Conservation (phyloP, 441 rosid species). For the Gossypium aridum region DNA sequence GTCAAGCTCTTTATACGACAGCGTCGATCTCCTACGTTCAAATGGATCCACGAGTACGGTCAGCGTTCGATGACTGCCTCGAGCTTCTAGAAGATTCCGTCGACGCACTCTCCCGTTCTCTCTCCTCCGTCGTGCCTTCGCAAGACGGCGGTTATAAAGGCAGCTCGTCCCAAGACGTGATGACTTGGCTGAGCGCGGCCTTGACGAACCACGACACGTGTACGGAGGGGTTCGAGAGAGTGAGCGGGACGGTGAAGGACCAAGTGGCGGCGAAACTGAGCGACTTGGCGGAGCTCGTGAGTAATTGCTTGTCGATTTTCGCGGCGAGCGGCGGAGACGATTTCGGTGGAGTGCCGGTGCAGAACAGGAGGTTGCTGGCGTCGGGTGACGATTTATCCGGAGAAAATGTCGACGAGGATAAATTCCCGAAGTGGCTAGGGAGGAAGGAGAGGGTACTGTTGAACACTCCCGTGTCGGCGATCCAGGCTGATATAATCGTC, state of each 20-base stretch:
- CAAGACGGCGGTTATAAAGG: background rate
- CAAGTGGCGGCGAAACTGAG: conserved; percentile 41
- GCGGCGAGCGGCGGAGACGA: conserved; percentile 43
- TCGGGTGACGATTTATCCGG: conserved; percentile 7
- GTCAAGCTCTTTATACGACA: conserved; percentile 60
- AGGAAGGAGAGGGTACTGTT: conserved; percentile 56
- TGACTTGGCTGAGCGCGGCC: conserved; percentile 95
- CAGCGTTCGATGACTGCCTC: conserved; percentile 82
- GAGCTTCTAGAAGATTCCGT: conserved; percentile 85
- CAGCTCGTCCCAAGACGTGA: conserved; percentile 49
- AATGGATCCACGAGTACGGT: conserved; percentile 56
- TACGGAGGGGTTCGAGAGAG: conserved; percentile 61
- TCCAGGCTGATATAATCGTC: conserved; percentile 77
- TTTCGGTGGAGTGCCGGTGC: conserved; percentile 70
- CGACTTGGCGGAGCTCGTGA: conserved; percentile 79
- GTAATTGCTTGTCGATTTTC: conserved; percentile 74
- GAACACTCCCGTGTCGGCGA: conserved; percentile 42
- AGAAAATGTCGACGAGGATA: conserved; percentile 9
- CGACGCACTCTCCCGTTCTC: conserved; percentile 64
- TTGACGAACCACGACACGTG: conserved; percentile 94
- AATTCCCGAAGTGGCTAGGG: conserved; percentile 62
- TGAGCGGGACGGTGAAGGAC: conserved; percentile 52
- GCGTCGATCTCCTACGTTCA: conserved; percentile 38
- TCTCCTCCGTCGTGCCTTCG: conserved; percentile 32
- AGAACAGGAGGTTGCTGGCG: conserved; percentile 53